Conservation (phyloP, 805 yeast genomes). For the Ogataea ramenticola region DNA sequence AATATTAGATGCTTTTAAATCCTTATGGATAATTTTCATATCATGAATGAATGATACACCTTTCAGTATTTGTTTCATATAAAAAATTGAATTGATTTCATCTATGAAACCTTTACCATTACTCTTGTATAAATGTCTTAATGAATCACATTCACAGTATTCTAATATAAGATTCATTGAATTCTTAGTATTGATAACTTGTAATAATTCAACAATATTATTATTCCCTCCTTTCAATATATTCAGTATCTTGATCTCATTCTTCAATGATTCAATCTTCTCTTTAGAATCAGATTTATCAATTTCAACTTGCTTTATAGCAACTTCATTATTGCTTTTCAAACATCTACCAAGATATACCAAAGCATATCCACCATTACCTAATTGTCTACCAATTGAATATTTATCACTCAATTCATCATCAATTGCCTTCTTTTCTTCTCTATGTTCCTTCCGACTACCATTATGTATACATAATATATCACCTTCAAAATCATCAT, state of each 20-base stretch:
- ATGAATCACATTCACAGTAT: slow-evolving; percentile 59
- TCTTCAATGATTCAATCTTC: slow-evolving; percentile 43
- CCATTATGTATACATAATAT: too few relatives aligned
- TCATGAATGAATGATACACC: slow-evolving; percentile 61
- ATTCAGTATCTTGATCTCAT: slow-evolving; percentile 60
- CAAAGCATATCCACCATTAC: neutral
- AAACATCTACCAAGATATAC: slow-evolving; percentile 49
- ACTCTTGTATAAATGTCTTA: slow-evolving; percentile 30
- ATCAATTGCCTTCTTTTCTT: neutral
- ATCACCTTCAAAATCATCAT: neutral
- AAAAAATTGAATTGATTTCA: slow-evolving; percentile 12
- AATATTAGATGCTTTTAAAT: slow-evolving; percentile 71
- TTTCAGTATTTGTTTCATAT: slow-evolving; percentile 45
- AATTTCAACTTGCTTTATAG: slow-evolving; percentile 71
- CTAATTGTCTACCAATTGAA: slow-evolving; percentile 17
- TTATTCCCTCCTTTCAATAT: slow-evolving; percentile 46
- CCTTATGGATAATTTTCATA: slow-evolving; percentile 74
- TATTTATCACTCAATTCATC: slow-evolving; percentile 2
- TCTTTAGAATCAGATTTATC: slow-evolving; percentile 22
- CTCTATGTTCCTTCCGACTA: neutral
- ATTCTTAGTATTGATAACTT: slow-evolving; percentile 49
- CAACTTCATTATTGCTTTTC: slow-evolving; percentile 61
- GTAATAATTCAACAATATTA: slow-evolving; percentile 62
- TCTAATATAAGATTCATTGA: slow-evolving; percentile 57
- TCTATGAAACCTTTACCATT: neutral